phyloP scores from a whole-genome alignment of 1,139 yeast genomes.

The Zygoascus hellenicus region DNA sequence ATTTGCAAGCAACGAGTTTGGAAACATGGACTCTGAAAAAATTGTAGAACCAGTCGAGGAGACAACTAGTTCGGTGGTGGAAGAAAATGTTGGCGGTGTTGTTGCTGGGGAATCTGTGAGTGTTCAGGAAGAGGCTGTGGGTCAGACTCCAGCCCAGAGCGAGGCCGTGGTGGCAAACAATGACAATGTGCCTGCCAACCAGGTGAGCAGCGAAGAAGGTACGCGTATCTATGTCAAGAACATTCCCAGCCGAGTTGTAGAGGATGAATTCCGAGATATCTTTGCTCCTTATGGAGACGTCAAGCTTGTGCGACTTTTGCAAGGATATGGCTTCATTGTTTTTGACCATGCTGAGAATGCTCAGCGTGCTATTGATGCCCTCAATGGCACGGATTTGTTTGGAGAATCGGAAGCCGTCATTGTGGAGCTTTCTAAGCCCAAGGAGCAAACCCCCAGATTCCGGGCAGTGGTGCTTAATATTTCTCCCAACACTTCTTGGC shows the following conservation, averaged over 20 bases:
- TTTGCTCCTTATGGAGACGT: conserved; percentile 66
- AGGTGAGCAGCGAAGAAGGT: not conserved
- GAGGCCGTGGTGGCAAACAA: no score
- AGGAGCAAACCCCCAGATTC: conserved; percentile 15
- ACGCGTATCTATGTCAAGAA: conserved; percentile 9
- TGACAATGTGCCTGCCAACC: no score
- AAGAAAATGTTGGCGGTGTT: no score
- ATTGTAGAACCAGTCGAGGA: no score
- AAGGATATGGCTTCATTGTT: conserved; percentile 81
- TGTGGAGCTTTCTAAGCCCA: conserved; percentile 34
- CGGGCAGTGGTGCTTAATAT: conserved; percentile 25
- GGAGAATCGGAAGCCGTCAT: conserved; percentile 34
- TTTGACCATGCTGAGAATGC: conserved; percentile 40
- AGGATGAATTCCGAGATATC: conserved; percentile 57
- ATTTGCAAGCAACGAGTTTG: no score
- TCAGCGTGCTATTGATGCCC: conserved; percentile 27
- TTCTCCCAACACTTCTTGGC: conserved; percentile 31
- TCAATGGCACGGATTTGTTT: conserved; percentile 31
- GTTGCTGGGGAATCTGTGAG: no score
- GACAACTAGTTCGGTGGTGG: no score
- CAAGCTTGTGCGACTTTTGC: conserved; percentile 57
- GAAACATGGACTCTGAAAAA: no score
- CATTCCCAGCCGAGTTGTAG: conserved; percentile 38
- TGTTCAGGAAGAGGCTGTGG: no score
- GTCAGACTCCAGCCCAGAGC: no score